These are phyloP conservation scores for Nicotiana otophora DNA, from an alignment of 257 asterid species.

Conservation along the genomic window DNA sequence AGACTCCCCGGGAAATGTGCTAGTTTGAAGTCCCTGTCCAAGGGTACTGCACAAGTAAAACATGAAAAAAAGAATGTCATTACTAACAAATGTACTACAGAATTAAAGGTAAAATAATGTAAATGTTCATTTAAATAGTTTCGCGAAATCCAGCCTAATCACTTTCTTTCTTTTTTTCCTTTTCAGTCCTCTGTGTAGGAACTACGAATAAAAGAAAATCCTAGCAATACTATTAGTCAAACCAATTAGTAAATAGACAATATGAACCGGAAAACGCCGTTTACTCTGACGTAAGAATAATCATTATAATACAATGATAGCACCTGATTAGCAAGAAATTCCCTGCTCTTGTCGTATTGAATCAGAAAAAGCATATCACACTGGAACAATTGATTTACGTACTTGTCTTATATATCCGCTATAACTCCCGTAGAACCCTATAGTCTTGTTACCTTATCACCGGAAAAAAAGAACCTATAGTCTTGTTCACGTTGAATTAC, in stretches of 20 bases:
- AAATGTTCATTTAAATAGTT: background rate
- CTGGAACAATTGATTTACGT: background rate
- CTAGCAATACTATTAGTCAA: background rate
- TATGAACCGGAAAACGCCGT: background rate
- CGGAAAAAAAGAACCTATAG: no score
- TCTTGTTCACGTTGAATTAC: background rate
- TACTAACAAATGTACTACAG: background rate
- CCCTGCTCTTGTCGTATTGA: background rate
- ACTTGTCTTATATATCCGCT: background rate
- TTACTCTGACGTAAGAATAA: background rate
- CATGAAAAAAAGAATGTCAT: background rate
- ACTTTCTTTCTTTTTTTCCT: background rate
- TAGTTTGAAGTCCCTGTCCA: slow-evolving; percentile 92
- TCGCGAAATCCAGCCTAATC: background rate
- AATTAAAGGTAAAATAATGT: background rate
- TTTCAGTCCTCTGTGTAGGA: background rate
- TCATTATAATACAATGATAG: background rate
- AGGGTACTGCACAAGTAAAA: slow-evolving; percentile 56
- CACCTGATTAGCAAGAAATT: background rate
- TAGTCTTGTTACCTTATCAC: background rate
- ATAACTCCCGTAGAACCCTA: background rate
- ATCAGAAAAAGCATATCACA: background rate
- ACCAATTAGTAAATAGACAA: background rate
- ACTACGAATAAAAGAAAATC: background rate
- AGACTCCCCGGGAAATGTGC: slow-evolving; percentile 92